Percentiles rank a stretch among this genome's conserved stretches.
Conservation (phyloP, 768 basidiomycete species). For the Russula abietina region DNA sequence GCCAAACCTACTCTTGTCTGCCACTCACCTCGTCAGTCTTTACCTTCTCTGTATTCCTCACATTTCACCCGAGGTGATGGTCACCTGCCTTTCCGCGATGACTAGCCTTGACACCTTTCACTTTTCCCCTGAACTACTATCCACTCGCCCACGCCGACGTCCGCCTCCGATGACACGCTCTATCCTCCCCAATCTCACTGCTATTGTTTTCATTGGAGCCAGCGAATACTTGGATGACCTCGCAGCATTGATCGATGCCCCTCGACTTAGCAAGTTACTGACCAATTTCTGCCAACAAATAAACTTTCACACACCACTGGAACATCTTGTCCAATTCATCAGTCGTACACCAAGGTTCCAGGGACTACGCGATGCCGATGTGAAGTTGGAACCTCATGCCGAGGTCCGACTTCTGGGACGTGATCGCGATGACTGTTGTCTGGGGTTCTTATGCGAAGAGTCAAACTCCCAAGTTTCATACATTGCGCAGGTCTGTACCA, state of each 20-base stretch:
- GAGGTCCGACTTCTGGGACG: too few relatives aligned
- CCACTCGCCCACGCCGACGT: neutral
- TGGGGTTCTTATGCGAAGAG: too few relatives aligned
- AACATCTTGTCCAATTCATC: neutral
- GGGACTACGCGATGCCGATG: neutral
- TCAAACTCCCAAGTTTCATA: neutral
- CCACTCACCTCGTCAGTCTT: neutral
- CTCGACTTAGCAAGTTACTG: neutral
- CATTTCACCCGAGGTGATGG: neutral
- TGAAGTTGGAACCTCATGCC: rapidly evolving
- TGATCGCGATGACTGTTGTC: too few relatives aligned
- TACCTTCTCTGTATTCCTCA: rapidly evolving
- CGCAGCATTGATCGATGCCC: neutral
- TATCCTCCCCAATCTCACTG: neutral
- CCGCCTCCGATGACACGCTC: neutral
- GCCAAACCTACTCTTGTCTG: neutral
- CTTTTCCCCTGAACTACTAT: neutral
- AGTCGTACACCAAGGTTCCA: neutral
- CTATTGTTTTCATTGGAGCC: neutral
- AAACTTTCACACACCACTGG: neutral
- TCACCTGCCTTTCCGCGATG: neutral
- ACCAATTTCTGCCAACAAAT: neutral
- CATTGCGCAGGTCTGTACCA: neutral
- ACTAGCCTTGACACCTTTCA: neutral
- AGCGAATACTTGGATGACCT: neutral